Evolutionary conservation across 2,329 filamentous ascomycete species (phyloP).

Genomic region (Penicillium paneum): DNA sequence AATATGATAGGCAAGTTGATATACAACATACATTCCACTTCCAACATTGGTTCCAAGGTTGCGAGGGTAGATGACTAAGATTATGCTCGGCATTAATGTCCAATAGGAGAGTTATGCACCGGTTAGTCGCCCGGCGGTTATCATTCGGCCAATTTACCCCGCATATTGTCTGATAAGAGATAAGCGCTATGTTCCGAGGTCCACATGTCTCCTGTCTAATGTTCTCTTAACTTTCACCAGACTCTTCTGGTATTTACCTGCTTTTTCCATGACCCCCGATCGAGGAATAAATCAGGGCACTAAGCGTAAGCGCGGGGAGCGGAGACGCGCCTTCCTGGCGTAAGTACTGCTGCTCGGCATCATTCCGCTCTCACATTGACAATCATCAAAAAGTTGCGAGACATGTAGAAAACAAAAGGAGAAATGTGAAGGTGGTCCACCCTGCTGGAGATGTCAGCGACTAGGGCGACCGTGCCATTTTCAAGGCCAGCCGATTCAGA

Average conservation of each 20-base stretch:
- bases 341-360: not conserved
- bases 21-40: too few species aligned
- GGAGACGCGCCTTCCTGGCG: conserved; percentile 15
- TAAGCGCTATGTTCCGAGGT: not conserved
- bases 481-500: conserved; percentile 34
- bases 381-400: conserved; percentile 45
- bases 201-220: not conserved
- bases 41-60: too few species aligned
- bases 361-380: not conserved
- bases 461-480: conserved; percentile 50
- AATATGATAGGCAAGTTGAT: too few species aligned
- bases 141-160: not conserved
- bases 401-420: conserved; percentile 54
- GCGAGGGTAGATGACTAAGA: too few species aligned
- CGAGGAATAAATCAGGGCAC: not conserved
- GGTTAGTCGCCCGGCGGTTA: too few species aligned
- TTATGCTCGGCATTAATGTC: too few species aligned
- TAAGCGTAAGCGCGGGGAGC: conserved; percentile 13
- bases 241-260: not conserved
- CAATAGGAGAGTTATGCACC: too few species aligned
- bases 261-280: not conserved
- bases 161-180: not conserved
- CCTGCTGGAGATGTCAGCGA: conserved; percentile 52
- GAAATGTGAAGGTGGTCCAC: conserved; percentile 55
- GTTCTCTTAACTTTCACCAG: not conserved